Evolutionary conservation across 345 rosid genomes (phyloP), one percentile per base, ranked within the genome.

Genomic region (Cochlearia excelsa): DNA sequence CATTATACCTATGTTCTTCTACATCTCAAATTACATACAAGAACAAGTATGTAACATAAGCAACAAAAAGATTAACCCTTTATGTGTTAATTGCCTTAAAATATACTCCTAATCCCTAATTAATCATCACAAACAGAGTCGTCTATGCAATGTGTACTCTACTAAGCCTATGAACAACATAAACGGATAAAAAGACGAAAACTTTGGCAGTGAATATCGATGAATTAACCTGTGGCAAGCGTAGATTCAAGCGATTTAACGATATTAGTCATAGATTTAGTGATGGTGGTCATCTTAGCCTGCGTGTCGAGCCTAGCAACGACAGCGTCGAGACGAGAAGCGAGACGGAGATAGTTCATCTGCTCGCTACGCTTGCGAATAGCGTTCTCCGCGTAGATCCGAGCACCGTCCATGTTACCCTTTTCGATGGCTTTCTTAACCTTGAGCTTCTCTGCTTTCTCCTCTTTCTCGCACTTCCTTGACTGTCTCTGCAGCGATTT

Each of bases 351-450:
- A 67, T 85, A 93, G 71, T 93, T 93, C 99, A 93, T 85, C 88
- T 89, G 99, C 83, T 93, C 99, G 65, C 81, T 82, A 26, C 97
- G 82, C 76, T 89, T 93, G 16, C 99, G 82, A 69, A 93, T 93
- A 51, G 95, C 84, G 73, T 87, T 93, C 81, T 89, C 99, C 2
- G 97, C 97, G 53, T 93, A 93, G 90, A 93, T 89, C 73, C 99
- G 81, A 39, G 90, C 99, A 9, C 99, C 99, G 59, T 93, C 99
- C 95, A 89, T 82, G 70, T 93, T 93, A 1, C 99, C 99, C 39
- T 89, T 93, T 84, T 93, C 97, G 65, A 89, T 93, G 53, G 99
- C 99, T 77, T 93, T 93, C 81, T 93, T 89, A 33, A 89, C 91
- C 77, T 89, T 93, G 63, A 93, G 66, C 62, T 89, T 89, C 84